Base-by-base conservation (phyloP, 768 basidiomycete genomes). In the Gymnopilus dilepis region DNA sequence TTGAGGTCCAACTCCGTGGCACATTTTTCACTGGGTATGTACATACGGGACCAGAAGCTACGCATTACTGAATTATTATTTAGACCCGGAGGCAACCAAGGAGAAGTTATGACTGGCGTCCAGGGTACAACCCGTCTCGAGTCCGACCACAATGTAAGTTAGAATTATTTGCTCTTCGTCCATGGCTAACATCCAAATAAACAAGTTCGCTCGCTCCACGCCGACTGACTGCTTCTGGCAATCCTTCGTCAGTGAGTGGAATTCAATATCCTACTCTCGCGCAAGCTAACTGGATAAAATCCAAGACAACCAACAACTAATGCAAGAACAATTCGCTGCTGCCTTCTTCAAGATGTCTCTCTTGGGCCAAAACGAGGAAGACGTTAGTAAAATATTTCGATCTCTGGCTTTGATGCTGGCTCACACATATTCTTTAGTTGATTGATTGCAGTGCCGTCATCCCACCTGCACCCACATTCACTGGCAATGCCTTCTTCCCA, bases 201-300 rank as follows among this genome's bases (percentile, higher is more conserved):
- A 69, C n/a, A n/a, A 62, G 73, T 64, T 76, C 54, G 74, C 74
- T 28, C 62, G 72, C 56, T 78, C 82, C 69, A 60, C 74, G 6
- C 72, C 77, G 50, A 84, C 82, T 28, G 74, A 79, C 19, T 83
- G 82, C 72, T 65, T 68, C 43, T 83, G 81, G 81, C 82, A 83
- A 67, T 70, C 72, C 2, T 74, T 77, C 60, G 77, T 76, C 33
- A 71, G 74, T 76, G 41, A 63, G 73, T 64, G n/a, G 15, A 45
- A 38, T 22, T 17, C 34, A 6, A 3, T n/a, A 6, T 48, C 11
- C 26, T 6, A 11, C 8, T 45, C 51, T 11, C 1, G 37, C 12
- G n/a, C 22, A 38, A 6, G 47, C n/a, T 43, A 8, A 15, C 17
- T 12, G 15, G 9, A 24, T 43, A 33, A 15, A 2, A 28, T 43